phyloP scores from a whole-genome alignment of 148 eudicot species.

The Chenopodium formosanum region DNA sequence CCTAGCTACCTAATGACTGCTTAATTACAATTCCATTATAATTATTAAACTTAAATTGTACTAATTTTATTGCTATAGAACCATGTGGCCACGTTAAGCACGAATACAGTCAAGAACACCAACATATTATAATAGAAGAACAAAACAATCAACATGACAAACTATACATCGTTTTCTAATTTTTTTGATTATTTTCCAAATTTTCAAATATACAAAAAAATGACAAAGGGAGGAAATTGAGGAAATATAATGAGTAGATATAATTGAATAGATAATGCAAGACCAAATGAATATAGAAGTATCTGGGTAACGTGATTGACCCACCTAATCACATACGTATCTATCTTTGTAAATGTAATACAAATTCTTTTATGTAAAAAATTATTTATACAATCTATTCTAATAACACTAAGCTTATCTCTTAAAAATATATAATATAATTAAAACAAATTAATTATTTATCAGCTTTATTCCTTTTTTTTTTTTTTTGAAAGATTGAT shows the following conservation, averaged over 20 bases:
- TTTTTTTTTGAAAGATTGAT: too few relatives aligned
- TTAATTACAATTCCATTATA: not conserved
- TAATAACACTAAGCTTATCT: not conserved
- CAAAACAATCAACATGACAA: not conserved
- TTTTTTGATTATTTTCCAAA: not conserved
- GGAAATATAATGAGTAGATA: not conserved
- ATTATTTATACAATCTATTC: too few relatives aligned
- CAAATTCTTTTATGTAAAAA: not conserved
- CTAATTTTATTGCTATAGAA: not conserved
- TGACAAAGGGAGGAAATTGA: not conserved
- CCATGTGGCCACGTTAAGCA: slow-evolving; percentile 4
- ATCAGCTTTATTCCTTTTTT: not conserved
- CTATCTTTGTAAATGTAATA: not conserved
- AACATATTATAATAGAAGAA: not conserved
- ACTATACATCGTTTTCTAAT: not conserved
- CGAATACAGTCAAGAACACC: not conserved
- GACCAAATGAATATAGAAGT: not conserved
- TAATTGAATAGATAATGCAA: not conserved
- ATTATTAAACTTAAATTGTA: not conserved
- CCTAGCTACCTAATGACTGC: not conserved
- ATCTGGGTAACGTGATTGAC: not conserved
- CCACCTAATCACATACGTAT: not conserved
- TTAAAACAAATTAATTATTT: too few relatives aligned
- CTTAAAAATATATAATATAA: too few relatives aligned
- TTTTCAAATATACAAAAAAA: not conserved